These are phyloP conservation scores for Suillus alpinus DNA, from an alignment of 768 basidiomycete species.

Conservation along the genomic window DNA sequence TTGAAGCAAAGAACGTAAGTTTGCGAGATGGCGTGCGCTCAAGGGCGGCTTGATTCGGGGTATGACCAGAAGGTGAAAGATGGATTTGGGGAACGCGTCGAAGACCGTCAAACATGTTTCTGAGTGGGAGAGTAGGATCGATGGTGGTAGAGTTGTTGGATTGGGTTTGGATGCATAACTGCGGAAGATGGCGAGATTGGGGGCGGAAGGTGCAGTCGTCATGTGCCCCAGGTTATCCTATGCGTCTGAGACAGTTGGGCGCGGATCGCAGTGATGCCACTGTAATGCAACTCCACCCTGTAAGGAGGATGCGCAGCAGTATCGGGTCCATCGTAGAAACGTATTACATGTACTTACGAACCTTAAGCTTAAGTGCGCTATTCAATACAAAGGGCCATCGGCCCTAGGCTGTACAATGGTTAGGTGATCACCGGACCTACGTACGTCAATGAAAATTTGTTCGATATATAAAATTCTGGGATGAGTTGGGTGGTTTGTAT, in stretches of 20 bases:
- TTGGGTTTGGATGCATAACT: constrained; percentile 52
- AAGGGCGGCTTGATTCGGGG: constrained; percentile 47
- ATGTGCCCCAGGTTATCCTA: background rate
- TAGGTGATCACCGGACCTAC: background rate
- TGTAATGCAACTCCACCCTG: background rate
- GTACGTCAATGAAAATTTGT: background rate
- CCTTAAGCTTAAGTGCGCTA: background rate
- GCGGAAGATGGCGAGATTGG: constrained; percentile 54
- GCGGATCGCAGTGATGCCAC: background rate
- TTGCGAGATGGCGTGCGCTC: constrained; percentile 41
- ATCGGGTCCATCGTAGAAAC: background rate
- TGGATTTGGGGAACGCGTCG: constrained; percentile 79
- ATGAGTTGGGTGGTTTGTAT: background rate
- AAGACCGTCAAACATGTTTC: constrained; percentile 62
- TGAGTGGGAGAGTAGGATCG: constrained; percentile 59
- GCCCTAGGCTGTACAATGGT: background rate
- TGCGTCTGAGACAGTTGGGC: background rate
- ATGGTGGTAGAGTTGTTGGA: constrained; percentile 54
- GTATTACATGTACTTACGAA: constrained; percentile 1
- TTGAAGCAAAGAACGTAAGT: constrained; percentile 54
- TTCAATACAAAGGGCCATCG: background rate
- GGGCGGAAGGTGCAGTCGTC: constrained; percentile 5
- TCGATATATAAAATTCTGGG: background rate
- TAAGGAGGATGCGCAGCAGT: background rate
- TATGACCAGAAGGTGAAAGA: constrained; percentile 84